phyloP scores from a whole-genome alignment of 192 early-diverging fungal genomes.

The Chytriomyces sp. region DNA sequence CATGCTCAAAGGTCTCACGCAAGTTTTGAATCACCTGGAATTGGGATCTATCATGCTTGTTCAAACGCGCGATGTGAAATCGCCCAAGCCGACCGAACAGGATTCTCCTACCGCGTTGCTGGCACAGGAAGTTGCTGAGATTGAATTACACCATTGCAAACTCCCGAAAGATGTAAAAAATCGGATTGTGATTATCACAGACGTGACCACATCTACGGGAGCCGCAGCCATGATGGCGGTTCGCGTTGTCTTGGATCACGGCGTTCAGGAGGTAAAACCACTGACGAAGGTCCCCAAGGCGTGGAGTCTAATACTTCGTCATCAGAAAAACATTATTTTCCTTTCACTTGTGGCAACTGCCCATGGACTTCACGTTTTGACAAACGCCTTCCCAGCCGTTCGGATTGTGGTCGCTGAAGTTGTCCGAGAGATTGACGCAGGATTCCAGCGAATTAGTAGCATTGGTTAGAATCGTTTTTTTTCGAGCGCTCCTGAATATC shows the following conservation, averaged over 20 bases:
- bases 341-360: slow-evolving; percentile 78
- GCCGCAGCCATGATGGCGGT: slow-evolving; percentile 97
- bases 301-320: not conserved
- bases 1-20: slow-evolving; percentile 85
- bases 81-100: slow-evolving; percentile 36
- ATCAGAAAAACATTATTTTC: slow-evolving; percentile 73
- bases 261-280: slow-evolving; percentile 63
- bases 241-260: slow-evolving; percentile 87
- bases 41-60: slow-evolving; percentile 89
- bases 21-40: slow-evolving; percentile 76
- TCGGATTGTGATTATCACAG: slow-evolving; percentile 74
- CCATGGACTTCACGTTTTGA: slow-evolving; percentile 75
- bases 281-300: no score
- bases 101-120: not conserved
- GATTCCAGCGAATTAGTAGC: not conserved
- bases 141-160: slow-evolving; percentile 84
- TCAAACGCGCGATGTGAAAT: slow-evolving; percentile 46
- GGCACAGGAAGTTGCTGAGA: slow-evolving; percentile 63
- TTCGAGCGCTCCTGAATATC: no score
- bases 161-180: slow-evolving; percentile 66
- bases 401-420: slow-evolving; percentile 80
- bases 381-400: slow-evolving; percentile 80
- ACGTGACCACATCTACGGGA: slow-evolving; percentile 87
- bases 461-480: no score
- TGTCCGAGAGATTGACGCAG: slow-evolving; percentile 63